Evolutionary conservation across 2,329 filamentous ascomycete species (phyloP).

Genomic region (Eurotiales sp.): DNA sequence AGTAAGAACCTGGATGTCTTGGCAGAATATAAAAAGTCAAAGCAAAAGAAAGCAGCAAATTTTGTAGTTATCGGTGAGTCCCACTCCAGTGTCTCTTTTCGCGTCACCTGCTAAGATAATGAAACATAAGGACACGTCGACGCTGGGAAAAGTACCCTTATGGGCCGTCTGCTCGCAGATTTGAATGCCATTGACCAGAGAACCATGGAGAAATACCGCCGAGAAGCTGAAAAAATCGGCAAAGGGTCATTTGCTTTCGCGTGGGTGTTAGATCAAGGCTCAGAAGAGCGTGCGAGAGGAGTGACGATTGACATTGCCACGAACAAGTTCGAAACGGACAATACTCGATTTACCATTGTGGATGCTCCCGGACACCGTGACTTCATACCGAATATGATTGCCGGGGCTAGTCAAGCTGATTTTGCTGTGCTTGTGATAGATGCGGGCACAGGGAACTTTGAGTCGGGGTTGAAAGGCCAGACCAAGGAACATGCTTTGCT

Average conservation of each 20-base stretch:
- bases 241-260: conserved; percentile 95
- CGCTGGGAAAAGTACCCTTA: conserved; percentile 94
- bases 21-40: conserved; percentile 70
- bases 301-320: conserved; percentile 97
- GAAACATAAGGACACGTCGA: conserved; percentile 75
- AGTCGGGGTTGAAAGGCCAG: conserved; percentile 88
- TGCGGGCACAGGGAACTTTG: conserved; percentile 83
- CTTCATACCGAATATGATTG: conserved; percentile 99
- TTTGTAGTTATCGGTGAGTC: conserved; percentile 84
- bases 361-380: conserved; percentile 93
- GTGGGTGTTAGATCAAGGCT: conserved; percentile 92
- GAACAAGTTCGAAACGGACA: conserved; percentile 87
- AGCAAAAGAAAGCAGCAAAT: conserved; percentile 75
- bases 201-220: conserved; percentile 80
- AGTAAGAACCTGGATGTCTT: conserved; percentile 82
- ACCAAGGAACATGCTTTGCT: conserved; percentile 91
- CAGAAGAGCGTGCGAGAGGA: conserved; percentile 82
- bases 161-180: conserved; percentile 90
- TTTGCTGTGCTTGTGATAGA: conserved; percentile 95
- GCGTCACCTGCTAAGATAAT: neutral
- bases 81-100: neutral
- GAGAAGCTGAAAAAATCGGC: conserved; percentile 84
- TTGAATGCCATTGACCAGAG: conserved; percentile 82
- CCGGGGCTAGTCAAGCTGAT: conserved; percentile 90
- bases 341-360: conserved; percentile 84